A percentile compares a stretch with the other conserved stretches of the same genome.
phyloP scores from a whole-genome alignment of 495 filamentous ascomycete species.

The Xylaria grammica region DNA sequence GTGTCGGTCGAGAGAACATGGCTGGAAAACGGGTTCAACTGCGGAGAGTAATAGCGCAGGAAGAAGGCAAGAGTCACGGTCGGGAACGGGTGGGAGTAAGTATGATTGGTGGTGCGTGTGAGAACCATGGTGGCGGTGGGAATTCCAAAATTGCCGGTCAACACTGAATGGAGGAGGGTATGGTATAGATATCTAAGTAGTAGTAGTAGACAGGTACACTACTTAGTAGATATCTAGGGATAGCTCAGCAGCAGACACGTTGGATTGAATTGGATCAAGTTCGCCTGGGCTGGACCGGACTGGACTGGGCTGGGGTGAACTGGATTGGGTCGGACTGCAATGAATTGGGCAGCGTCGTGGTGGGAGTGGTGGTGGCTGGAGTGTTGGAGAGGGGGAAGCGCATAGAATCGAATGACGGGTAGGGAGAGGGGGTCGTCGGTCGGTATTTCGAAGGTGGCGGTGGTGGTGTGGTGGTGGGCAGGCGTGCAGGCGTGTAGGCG shows the following conservation, averaged over 20 bases:
- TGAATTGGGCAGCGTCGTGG: too few species aligned
- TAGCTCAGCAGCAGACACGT: neutral
- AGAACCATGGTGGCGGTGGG: conserved; percentile 50
- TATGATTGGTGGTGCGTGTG: conserved; percentile 77
- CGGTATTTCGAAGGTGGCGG: neutral
- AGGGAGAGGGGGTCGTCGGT: neutral
- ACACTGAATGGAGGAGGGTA: neutral
- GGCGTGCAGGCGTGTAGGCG: neutral
- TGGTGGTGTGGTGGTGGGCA: too few species aligned
- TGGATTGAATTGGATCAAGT: neutral
- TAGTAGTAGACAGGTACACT: neutral
- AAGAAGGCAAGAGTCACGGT: conserved; percentile 96
- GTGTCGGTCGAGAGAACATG: conserved; percentile 98
- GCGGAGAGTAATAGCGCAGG: conserved; percentile 83
- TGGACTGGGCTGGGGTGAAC: neutral
- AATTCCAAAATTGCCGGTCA: neutral
- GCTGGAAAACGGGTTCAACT: conserved; percentile 84
- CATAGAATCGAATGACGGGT: neutral
- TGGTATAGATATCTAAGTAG: neutral
- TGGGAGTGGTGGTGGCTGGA: neutral
- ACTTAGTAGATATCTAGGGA: neutral
- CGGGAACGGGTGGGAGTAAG: conserved; percentile 90
- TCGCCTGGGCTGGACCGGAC: neutral
- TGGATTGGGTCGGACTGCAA: neutral
- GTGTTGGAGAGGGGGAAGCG: neutral